Percentiles rank a stretch among this genome's conserved stretches.
Evolutionary conservation across 2,329 filamentous ascomycete genomes (phyloP).

Genomic region (Colletotrichum nymphaeae): DNA sequence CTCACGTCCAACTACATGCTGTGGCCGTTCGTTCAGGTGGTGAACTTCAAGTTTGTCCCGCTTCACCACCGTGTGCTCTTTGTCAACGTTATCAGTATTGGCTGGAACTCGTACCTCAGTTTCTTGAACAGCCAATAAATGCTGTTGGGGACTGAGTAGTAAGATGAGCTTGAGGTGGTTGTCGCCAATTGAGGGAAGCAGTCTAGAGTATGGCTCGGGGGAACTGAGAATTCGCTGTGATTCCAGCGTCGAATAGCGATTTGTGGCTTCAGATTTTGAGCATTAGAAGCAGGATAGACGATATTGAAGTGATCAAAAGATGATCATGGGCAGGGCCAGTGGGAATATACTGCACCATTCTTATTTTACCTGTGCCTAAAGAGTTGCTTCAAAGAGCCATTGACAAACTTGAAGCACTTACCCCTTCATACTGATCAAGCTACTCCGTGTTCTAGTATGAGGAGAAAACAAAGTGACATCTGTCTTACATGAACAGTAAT

Average conservation of each 20-base stretch:
- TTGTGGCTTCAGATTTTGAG: not conserved
- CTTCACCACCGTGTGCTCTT: constrained; percentile 85
- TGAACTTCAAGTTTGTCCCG: constrained; percentile 90
- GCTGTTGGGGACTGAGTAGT: not conserved
- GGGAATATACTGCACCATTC: constrained; percentile 1
- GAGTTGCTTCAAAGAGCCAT: not conserved
- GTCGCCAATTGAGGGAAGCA: not conserved
- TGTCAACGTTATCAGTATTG: constrained; percentile 82
- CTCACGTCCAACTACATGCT: constrained; percentile 87
- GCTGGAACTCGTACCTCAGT: constrained; percentile 75
- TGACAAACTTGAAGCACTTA: not conserved
- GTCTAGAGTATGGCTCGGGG: not conserved
- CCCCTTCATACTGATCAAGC: not conserved
- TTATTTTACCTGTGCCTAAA: not conserved
- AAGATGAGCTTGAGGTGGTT: not conserved
- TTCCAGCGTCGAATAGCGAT: not conserved
- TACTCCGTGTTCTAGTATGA: not conserved
- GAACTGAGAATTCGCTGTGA: not conserved
- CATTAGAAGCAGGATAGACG: constrained; percentile 15
- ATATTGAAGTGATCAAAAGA: not conserved
- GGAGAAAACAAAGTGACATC: not conserved
- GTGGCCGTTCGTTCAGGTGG: constrained; percentile 86
- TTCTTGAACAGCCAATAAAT: constrained; percentile 65
- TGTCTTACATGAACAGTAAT: not conserved
- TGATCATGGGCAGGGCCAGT: not conserved